Evolutionary conservation across 805 yeast species (phyloP).

Genomic region (Saturnispora besseyi): DNA sequence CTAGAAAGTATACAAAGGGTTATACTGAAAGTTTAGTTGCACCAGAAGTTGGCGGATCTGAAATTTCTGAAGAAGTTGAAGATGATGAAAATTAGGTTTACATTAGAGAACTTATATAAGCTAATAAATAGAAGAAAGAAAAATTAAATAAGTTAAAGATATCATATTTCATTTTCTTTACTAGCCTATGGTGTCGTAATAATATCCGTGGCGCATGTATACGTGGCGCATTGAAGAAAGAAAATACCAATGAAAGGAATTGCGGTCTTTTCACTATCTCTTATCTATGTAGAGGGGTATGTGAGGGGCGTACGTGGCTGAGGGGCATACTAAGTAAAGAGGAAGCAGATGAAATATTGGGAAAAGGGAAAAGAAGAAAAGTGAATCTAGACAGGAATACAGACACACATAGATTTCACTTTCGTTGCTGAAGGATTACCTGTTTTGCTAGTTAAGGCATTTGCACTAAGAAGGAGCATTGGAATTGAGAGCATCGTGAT

Average conservation of each 20-base stretch:
- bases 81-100: conserved; percentile 20
- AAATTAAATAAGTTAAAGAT: too few relatives aligned
- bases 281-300: not conserved
- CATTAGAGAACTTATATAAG: not conserved
- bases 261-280: not conserved
- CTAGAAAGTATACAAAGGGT: conserved; percentile 53
- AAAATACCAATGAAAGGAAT: too few relatives aligned
- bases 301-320: not conserved
- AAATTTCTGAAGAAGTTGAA: conserved; percentile 47
- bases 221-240: not conserved
- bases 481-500: not conserved
- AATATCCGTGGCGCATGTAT: not conserved
- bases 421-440: too few relatives aligned
- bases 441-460: too few relatives aligned
- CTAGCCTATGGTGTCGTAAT: not conserved
- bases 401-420: too few relatives aligned
- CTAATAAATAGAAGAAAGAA: not conserved
- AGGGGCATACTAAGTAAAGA: not conserved
- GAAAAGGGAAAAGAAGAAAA: not conserved
- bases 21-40: conserved; percentile 48
- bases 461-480: not conserved
- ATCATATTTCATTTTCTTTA: too few relatives aligned
- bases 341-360: not conserved
- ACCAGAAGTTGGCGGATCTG: conserved; percentile 57
- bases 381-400: too few relatives aligned